These are phyloP conservation scores for Hypoxylon lienhwacheense DNA, from an alignment of 495 filamentous ascomycete species.

Conservation along the genomic window DNA sequence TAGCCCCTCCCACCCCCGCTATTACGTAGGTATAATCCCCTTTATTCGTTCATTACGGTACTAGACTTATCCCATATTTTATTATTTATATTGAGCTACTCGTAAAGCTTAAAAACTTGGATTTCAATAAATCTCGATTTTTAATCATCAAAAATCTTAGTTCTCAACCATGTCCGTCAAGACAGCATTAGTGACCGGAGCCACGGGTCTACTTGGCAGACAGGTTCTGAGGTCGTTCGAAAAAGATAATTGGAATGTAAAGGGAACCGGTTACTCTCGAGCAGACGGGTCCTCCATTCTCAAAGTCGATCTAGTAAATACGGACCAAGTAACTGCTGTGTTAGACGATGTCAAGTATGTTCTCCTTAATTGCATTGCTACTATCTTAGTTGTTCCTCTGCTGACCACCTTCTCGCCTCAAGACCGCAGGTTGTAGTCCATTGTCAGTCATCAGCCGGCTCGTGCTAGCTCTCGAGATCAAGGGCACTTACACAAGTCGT, in stretches of 20 bases:
- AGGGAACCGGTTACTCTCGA: slow-evolving; percentile 76
- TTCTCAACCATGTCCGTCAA: slow-evolving; percentile 35
- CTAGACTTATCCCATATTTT: slow-evolving; percentile 1
- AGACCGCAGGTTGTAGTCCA: slow-evolving; percentile 85
- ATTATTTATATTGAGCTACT: background rate
- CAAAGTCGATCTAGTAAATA: slow-evolving; percentile 73
- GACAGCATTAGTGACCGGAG: slow-evolving; percentile 79
- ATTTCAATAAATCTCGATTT: background rate
- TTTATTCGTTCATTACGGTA: slow-evolving; percentile 2
- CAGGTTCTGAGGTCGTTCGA: slow-evolving; percentile 78
- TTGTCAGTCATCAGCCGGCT: slow-evolving; percentile 55
- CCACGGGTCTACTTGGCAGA: slow-evolving; percentile 80
- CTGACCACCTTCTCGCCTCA: background rate
- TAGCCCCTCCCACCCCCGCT: slow-evolving; percentile 25
- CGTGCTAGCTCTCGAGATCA: background rate
- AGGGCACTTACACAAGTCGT: slow-evolving; percentile 7
- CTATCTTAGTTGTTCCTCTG: too few species aligned
- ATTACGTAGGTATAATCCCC: slow-evolving; percentile 6
- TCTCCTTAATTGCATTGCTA: background rate
- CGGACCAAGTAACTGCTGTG: slow-evolving; percentile 60
- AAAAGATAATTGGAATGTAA: slow-evolving; percentile 67
- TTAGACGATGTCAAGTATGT: slow-evolving; percentile 67
- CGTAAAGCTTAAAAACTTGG: background rate
- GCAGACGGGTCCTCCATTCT: slow-evolving; percentile 71
- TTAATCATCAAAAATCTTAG: background rate